Conservation (phyloP, 2,329 filamentous ascomycete species). For the Diplodia seriata region DNA sequence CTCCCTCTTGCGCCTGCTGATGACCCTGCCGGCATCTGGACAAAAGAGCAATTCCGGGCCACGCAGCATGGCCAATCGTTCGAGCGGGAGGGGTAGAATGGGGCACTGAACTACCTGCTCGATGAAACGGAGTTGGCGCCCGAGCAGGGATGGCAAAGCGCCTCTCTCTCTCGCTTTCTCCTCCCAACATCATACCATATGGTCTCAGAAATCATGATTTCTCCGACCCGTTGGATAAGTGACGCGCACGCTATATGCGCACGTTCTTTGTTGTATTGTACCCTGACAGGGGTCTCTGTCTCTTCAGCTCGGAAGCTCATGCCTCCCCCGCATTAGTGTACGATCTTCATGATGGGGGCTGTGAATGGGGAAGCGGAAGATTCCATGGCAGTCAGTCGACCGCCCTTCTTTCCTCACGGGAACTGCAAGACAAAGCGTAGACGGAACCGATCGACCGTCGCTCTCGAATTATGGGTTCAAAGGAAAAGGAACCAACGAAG, state of each 20-base stretch:
- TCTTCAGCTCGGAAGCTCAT: background rate
- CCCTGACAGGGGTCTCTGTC: background rate
- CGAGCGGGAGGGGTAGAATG: background rate
- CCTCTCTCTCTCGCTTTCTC: background rate
- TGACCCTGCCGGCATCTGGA: no score
- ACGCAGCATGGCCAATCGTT: background rate
- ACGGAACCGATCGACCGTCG: conserved; percentile 1
- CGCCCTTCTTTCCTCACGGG: background rate
- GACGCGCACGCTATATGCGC: no score
- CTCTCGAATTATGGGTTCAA: no score
- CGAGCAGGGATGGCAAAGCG: background rate
- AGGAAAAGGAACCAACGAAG: no score
- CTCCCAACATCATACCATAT: background rate
- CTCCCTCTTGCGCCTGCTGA: no score
- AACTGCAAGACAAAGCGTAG: background rate
- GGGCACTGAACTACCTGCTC: background rate
- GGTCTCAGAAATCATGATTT: background rate
- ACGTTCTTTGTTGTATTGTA: background rate
- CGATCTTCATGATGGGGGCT: no score
- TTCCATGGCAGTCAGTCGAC: background rate
- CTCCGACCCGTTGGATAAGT: background rate
- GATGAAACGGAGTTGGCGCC: background rate
- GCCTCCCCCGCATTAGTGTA: conserved; percentile 5
- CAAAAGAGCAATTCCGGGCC: background rate
- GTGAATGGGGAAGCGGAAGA: background rate